Evolutionary conservation across 2,329 filamentous ascomycete species (phyloP).

Genomic region (Parascedosporium putredinis): DNA sequence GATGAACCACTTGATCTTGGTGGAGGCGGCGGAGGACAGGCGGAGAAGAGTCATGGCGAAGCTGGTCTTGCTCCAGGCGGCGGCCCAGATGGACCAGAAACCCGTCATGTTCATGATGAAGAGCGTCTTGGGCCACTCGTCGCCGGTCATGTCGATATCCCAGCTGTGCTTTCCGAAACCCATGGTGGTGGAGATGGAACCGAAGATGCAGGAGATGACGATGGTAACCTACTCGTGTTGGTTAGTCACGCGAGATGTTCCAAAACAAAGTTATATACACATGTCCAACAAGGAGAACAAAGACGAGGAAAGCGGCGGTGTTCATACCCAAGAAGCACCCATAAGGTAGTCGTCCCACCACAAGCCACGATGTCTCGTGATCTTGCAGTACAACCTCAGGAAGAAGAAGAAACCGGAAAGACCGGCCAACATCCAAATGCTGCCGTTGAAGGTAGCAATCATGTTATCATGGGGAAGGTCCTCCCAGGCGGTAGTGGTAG

Average conservation of each 20-base stretch:
- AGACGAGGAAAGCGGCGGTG: background rate
- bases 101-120: slow-evolving; percentile 18
- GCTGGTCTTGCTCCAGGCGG: slow-evolving; percentile 26
- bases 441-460: slow-evolving; percentile 9
- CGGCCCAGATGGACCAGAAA: slow-evolving; percentile 22
- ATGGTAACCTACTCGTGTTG: slow-evolving; percentile 7
- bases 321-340: slow-evolving; percentile 18
- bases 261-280: too few relatives aligned
- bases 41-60: slow-evolving; percentile 26
- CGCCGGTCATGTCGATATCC: slow-evolving; percentile 9
- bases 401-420: slow-evolving; percentile 14
- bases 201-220: slow-evolving; percentile 8
- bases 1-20: slow-evolving; percentile 19
- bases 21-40: slow-evolving; percentile 14
- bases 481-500: background rate
- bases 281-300: slow-evolving; percentile 9
- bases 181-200: slow-evolving; percentile 9
- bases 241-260: too few relatives aligned
- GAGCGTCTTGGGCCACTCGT: slow-evolving; percentile 13
- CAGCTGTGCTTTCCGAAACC: slow-evolving; percentile 13
- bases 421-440: slow-evolving; percentile 14
- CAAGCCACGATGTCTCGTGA: slow-evolving; percentile 14
- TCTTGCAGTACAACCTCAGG: slow-evolving; percentile 17
- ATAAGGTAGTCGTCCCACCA: slow-evolving; percentile 20
- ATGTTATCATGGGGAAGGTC: slow-evolving; percentile 8